Base-by-base conservation (phyloP, 352 stramenopile genomes). In the Thraustochytrium striatum region DNA sequence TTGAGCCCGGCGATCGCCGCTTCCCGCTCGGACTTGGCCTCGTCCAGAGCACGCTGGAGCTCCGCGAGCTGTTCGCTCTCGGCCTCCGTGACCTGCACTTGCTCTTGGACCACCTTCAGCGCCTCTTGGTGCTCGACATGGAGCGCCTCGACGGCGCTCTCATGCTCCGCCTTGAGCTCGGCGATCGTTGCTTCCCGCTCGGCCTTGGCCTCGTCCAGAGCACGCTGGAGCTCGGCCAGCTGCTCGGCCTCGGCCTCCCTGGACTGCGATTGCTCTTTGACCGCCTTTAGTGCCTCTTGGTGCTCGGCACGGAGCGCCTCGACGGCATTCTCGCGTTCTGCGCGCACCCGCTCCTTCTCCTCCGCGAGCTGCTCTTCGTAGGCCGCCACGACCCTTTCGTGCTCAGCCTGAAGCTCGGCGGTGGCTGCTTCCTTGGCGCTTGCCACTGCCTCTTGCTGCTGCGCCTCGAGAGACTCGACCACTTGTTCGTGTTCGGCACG, bases 41-140 rank as follows among this genome's bases (percentile, higher is more conserved):
- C 21, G 1, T 30, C 38, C 7, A 69, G 59, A 8, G 59, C n/a
- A 13, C 5, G 8, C 32, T 47, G 33, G 38, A 70, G 43, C 47
- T 75, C 65, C 50, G 65, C 65, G 16, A 47, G 41, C 33, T 61
- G 43, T 25, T 55, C 65, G n/a, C 52, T 61, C 30, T 55, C 52
- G 65, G 68, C 30, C 19, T n/a, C n/a, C 50, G 38, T 58, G 50
- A 43, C 65, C 41, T 75, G 21, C 41, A 43, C 43, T 30, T 30
- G 3, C 30, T 25, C 9, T 3, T 30, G 65, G 8, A 25, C 47
- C 16, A 25, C 47, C 47, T 55, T 16, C 16, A 55, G 47, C 47
- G 16, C 47, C 47, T 55, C 47, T 55, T 16, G 11, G 8, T 25
- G 16, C 32, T 39, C 43, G 43, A 75, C n/a, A 16, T 75, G 16